A percentile compares a stretch with the other conserved stretches of the same genome.
These are phyloP conservation scores for Gryganskiella cystojenkinii DNA, from an alignment of 192 early-diverging fungal genomes.

Conservation along the genomic window DNA sequence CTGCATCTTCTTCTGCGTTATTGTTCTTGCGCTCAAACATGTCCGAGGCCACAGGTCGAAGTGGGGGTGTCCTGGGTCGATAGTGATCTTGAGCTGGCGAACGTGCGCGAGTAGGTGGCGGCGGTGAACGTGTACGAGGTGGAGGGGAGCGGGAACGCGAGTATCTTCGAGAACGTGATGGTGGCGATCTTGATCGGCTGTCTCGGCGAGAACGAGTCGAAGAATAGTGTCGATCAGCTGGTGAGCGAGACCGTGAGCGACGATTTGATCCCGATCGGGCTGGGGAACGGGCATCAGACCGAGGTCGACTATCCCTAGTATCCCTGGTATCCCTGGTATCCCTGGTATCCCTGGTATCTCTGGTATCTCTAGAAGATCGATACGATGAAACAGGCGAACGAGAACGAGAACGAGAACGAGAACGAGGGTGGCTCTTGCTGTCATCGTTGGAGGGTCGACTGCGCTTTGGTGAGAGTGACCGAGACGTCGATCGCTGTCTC, in stretches of 20 bases:
- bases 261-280: not conserved
- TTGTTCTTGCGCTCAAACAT: not conserved
- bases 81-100: not conserved
- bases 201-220: conserved; percentile 2
- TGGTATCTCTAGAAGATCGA: conserved; percentile 13
- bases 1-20: conserved; percentile 11
- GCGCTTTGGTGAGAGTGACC: not conserved
- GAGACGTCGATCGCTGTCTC: not conserved
- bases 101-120: conserved; percentile 5
- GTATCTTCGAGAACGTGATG: not conserved
- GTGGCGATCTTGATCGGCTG: conserved; percentile 1
- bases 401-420: conserved; percentile 20
- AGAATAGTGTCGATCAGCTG: conserved; percentile 2
- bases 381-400: not conserved
- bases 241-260: conserved; percentile 20
- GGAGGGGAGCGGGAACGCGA: conserved; percentile 19
- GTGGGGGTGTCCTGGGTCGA: conserved; percentile 2
- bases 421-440: conserved; percentile 2
- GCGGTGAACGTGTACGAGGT: too few species aligned
- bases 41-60: not conserved
- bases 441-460: not conserved
- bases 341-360: too few species aligned
- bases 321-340: too few species aligned
- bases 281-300: not conserved
- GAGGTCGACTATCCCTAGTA: not conserved